Base-by-base conservation (phyloP, 1,139 yeast species). In the Protomyces gravidus region DNA sequence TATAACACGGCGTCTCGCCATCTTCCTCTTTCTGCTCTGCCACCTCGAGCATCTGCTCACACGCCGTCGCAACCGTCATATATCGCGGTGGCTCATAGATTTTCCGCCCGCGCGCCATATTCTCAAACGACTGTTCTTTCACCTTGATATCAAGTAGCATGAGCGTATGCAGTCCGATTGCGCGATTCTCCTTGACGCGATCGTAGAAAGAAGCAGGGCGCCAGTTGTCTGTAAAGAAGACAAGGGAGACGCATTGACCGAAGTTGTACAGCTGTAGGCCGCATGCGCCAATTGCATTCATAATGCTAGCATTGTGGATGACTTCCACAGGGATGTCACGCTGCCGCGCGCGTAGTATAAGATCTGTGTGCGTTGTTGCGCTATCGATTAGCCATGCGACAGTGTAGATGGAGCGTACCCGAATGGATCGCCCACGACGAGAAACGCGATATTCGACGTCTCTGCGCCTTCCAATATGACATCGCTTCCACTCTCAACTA, bases 231-330 rank as follows among this genome's bases (percentile, higher is more conserved):
- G 96, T 90, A 78, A 92, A 92, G 71, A 92, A 92, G 2, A 92
- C 98, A 70, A 92, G 78, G 1, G 97, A 89, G 15, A 92, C 94
- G 13, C 97, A 89, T 74, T 92, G 98, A 6, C 98, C 98, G 73
- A 90, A 92, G 68, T 86, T 90, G 73, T 92, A 92, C 63, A 92
- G 78, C 72, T 92, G 98, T 65, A 92, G 78, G 25, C 98, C 98
- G 75, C 97, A 89, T 1, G 97, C 95, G 13, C 98, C 98, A 25
- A 92, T 95, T 0, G 98, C 98, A 71, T 92, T 92, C 97, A 92
- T 89, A 23, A 92, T 95, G 25, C 96, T 87, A 2, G 98, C 98
- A 72, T 92, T 92, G 74, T 92, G 98, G 62, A 92, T 82, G 55
- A 87, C 81, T 69, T 87, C 94, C 49, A 87, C 89, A 61, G 79